Conservation (phyloP, 768 basidiomycete species). For the Suillus bovinus region DNA sequence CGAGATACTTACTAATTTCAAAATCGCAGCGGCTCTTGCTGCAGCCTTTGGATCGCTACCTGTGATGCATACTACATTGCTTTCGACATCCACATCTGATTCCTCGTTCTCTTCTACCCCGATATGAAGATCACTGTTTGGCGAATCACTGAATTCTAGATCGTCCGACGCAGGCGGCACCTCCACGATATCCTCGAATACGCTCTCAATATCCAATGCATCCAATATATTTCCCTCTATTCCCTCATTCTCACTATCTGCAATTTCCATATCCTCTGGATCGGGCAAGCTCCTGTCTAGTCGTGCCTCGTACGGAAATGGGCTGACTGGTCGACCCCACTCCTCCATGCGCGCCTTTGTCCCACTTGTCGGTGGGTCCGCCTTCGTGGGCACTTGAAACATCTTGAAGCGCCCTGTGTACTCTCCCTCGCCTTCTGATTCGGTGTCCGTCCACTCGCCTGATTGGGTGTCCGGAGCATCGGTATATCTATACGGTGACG, state of each 20-base stretch:
- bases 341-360: constrained; percentile 49
- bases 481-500: constrained; percentile 23
- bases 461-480: constrained; percentile 23
- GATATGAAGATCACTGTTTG: neutral
- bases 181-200: constrained; percentile 5
- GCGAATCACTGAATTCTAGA: neutral
- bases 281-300: constrained; percentile 29
- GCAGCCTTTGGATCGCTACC: constrained; percentile 85
- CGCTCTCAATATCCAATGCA: constrained; percentile 5
- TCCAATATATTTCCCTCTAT: constrained; percentile 7
- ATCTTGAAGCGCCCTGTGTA: constrained; percentile 67
- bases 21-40: constrained; percentile 89
- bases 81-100: constrained; percentile 35
- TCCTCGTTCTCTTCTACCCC: constrained; percentile 22
- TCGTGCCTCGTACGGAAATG: constrained; percentile 49
- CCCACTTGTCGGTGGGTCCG: constrained; percentile 61
- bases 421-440: constrained; percentile 47
- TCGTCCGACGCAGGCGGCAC: constrained; percentile 3
- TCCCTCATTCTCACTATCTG: constrained; percentile 15
- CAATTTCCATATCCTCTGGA: constrained; percentile 2
- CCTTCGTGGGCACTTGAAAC: constrained; percentile 59
- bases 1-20: constrained; percentile 68
- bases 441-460: constrained; percentile 16
- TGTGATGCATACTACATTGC: constrained; percentile 74
- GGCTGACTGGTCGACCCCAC: constrained; percentile 74